Base-by-base conservation (phyloP, 225 moss, liverwort and hornwort species). In the Polytrichum formosum region DNA sequence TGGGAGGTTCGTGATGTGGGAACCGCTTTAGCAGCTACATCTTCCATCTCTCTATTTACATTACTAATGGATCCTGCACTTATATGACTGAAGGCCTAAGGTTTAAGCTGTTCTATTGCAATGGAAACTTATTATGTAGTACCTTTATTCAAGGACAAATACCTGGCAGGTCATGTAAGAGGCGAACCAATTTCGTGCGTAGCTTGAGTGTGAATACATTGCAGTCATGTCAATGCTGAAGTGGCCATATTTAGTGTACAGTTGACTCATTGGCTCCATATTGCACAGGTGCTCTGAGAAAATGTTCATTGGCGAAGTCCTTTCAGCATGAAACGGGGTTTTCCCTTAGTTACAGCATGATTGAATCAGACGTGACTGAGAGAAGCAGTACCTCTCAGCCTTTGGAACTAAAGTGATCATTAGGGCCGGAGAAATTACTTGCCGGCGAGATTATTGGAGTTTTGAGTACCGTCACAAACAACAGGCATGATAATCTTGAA, bases 391-490 rank as follows among this genome's bases (percentile, higher is more conserved):
- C 28, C 35, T 13, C 26, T 60, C 56, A 29, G 33, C 56, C 54
- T 66, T 73, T 63, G 63, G 68, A 65, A 68, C 64, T 56, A 65
- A 59, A 28, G 59, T 68, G 74, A 27, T 73, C 75, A 65, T 18
- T 64, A 53, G 54, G 5, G 7, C 28, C 78, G 73, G 72, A 72
- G 63, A 73, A 61, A 64, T 55, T 35, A 18, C 13, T 28, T 72
- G 69, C 75, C 55, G 28, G 65, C 46, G 68, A 29, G 61, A 54
- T 28, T 54, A 31, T 64, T 64, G 73, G 72, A 29, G 66, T 70
- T 64, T 86, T 67, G 26, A 71, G 25, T 55, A 56, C 18, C 28
- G 3, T 30, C 72, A 28, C 56, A 70, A 72, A 74, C 55, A 65
- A 53, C 72, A 27, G 29, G 13, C 17, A 22, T 35, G 64, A 23